Evolutionary conservation across 2,329 filamentous ascomycete species (phyloP).

Genomic region (Akanthomyces lecanii): DNA sequence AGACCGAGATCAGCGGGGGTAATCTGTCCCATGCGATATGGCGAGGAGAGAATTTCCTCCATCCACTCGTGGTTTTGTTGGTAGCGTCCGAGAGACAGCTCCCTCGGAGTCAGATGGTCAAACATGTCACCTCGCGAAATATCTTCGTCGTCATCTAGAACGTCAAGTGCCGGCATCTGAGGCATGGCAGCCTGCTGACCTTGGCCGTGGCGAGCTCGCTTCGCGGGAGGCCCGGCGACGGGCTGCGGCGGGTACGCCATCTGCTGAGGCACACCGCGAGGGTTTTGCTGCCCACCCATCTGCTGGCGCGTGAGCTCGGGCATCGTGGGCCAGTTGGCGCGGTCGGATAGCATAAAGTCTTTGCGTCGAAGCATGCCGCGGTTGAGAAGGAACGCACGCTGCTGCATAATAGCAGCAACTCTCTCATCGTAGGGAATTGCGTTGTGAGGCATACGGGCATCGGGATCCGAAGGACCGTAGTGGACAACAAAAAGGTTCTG

Average conservation of each 20-base stretch:
- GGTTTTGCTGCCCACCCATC: constrained; percentile 44
- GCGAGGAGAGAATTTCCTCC: constrained; percentile 92
- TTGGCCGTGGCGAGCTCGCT: constrained; percentile 47
- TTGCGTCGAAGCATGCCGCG: constrained; percentile 82
- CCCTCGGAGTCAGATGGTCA: constrained; percentile 81
- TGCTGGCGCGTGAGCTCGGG: constrained; percentile 50
- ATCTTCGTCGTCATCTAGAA: constrained; percentile 85
- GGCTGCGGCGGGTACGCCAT: constrained; percentile 59
- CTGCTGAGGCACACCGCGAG: constrained; percentile 51
- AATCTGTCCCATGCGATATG: constrained; percentile 81
- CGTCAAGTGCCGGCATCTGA: constrained; percentile 37
- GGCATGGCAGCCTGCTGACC: constrained; percentile 37
- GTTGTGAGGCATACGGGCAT: constrained; percentile 66
- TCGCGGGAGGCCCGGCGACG: constrained; percentile 49
- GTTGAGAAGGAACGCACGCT: constrained; percentile 61
- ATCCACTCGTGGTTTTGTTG: constrained; percentile 98
- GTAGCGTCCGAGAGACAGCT: constrained; percentile 83
- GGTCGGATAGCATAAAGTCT: constrained; percentile 91
- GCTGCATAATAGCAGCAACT: constrained; percentile 56
- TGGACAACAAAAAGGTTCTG: constrained; percentile 86
- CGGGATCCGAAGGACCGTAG: constrained; percentile 73
- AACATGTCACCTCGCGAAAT: constrained; percentile 82
- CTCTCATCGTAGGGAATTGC: constrained; percentile 62
- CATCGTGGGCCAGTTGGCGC: constrained; percentile 84
- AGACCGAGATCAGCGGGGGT: constrained; percentile 82